Percentiles rank a stretch among this genome's conserved stretches.
These are phyloP conservation scores for Fusarium metavorans DNA, from an alignment of 2,329 filamentous ascomycete genomes.

Conservation along the genomic window DNA sequence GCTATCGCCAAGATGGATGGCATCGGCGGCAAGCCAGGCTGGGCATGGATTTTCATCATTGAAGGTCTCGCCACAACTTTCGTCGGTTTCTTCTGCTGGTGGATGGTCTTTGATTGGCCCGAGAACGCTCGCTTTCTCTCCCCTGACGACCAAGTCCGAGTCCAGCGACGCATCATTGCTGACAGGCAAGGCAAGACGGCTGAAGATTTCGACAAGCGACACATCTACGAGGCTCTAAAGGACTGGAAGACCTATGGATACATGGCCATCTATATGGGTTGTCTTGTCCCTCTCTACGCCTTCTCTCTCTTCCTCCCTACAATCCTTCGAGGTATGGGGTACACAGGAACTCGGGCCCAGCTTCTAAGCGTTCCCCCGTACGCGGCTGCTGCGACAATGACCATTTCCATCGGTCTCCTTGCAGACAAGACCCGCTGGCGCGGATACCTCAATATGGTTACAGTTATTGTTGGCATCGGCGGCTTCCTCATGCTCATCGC, in stretches of 20 bases:
- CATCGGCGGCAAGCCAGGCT: conserved; percentile 63
- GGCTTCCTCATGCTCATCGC: conserved; percentile 77
- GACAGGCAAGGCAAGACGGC: conserved; percentile 77
- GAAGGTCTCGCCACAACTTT: conserved; percentile 77
- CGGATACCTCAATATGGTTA: conserved; percentile 75
- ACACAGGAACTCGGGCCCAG: conserved; percentile 58
- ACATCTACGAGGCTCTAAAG: conserved; percentile 75
- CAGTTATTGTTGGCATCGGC: conserved; percentile 70
- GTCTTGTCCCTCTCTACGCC: conserved; percentile 63
- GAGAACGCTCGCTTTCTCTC: conserved; percentile 78
- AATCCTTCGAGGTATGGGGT: conserved; percentile 59
- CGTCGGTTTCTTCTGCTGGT: conserved; percentile 74
- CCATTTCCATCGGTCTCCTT: conserved; percentile 71
- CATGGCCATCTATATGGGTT: conserved; percentile 62
- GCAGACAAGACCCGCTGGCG: conserved; percentile 74
- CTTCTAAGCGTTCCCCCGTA: conserved; percentile 70
- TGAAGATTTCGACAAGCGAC: conserved; percentile 77
- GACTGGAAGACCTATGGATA: conserved; percentile 80
- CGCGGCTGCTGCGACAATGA: conserved; percentile 71
- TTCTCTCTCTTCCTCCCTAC: conserved; percentile 69
- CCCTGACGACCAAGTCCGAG: conserved; percentile 73
- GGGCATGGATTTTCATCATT: conserved; percentile 74
- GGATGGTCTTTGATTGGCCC: conserved; percentile 83
- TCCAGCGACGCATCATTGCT: conserved; percentile 73
- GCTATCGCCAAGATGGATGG: conserved; percentile 76